These are phyloP conservation scores for Phytomonas francai DNA, from an alignment of 208 protist species.

Conservation along the genomic window DNA sequence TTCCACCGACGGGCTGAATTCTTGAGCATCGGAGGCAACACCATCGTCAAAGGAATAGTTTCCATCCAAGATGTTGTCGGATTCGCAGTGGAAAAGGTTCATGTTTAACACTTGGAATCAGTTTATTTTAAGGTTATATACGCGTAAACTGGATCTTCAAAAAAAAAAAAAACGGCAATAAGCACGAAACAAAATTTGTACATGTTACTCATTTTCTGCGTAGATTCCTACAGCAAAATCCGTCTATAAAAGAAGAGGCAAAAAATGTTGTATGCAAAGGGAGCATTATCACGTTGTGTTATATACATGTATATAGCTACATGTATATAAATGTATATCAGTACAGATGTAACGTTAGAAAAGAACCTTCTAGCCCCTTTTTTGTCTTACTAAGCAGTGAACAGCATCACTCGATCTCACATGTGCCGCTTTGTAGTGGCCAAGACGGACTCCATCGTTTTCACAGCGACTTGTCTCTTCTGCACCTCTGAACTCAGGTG, in stretches of 20 bases:
- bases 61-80: not conserved
- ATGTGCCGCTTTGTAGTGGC: slow-evolving; percentile 21
- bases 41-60: not conserved
- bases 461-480: slow-evolving; percentile 24
- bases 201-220: not conserved
- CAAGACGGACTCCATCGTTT: slow-evolving; percentile 42
- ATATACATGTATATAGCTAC: not conserved
- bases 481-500: slow-evolving; percentile 41
- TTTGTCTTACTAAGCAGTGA: not conserved
- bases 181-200: not conserved
- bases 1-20: slow-evolving; percentile 9
- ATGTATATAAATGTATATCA: not conserved
- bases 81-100: not conserved
- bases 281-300: not conserved
- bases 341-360: not conserved
- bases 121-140: not conserved
- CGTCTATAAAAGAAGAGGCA: not conserved
- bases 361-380: not conserved
- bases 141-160: not conserved
- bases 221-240: not conserved
- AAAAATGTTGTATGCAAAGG: not conserved
- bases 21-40: not conserved
- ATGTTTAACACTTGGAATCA: not conserved
- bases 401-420: not conserved
- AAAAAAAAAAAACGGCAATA: not conserved